Conservation (phyloP, 2,329 filamentous ascomycete genomes). For the Didymellaceae sp. region DNA sequence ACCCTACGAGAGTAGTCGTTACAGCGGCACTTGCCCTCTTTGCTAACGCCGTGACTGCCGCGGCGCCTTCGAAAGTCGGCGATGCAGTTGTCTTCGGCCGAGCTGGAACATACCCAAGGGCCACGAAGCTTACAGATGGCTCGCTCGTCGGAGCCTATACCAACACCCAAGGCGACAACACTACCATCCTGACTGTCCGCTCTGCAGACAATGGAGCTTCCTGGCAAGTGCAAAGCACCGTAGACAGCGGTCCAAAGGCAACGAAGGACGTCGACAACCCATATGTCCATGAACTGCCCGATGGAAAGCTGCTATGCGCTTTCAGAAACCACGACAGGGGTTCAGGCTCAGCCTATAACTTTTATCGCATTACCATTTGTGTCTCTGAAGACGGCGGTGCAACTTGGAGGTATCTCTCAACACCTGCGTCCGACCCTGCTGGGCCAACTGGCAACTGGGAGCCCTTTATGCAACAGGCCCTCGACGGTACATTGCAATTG, state of each 20-base stretch:
- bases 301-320: constrained; percentile 40
- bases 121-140: constrained; percentile 37
- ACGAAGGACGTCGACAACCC: constrained; percentile 36
- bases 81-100: constrained; percentile 24
- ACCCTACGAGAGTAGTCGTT: background rate
- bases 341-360: constrained; percentile 21
- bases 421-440: constrained; percentile 28
- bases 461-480: constrained; percentile 52
- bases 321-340: constrained; percentile 45
- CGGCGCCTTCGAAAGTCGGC: constrained; percentile 17
- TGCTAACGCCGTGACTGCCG: constrained; percentile 11
- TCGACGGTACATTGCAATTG: constrained; percentile 51
- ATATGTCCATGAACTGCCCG: constrained; percentile 44
- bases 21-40: background rate
- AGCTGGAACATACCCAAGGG: constrained; percentile 40
- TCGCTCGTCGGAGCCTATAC: constrained; percentile 42
- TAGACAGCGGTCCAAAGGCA: constrained; percentile 9
- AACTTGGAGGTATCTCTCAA: constrained; percentile 46
- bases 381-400: constrained; percentile 52
- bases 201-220: constrained; percentile 45
- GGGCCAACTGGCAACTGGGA: constrained; percentile 54
- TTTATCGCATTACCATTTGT: constrained; percentile 53
- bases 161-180: constrained; percentile 25
- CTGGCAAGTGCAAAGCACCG: constrained; percentile 12
- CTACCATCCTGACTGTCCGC: constrained; percentile 24